A percentile compares a stretch with the other conserved stretches of the same genome.
phyloP scores from a whole-genome alignment of 2,329 filamentous ascomycete genomes.

The Claviceps paspali region DNA sequence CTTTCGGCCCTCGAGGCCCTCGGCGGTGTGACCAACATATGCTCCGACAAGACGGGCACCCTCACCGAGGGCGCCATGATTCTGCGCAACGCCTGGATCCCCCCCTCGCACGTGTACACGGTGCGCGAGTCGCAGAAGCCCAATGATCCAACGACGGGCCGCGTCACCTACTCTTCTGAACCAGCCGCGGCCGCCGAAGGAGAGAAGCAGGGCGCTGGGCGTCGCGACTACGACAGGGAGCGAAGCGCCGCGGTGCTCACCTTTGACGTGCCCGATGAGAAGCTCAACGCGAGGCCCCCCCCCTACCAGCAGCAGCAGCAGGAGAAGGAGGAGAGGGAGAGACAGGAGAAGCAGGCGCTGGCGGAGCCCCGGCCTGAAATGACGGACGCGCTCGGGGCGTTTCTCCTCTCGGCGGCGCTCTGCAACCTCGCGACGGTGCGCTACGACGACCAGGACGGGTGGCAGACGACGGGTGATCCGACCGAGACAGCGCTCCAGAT shows the following conservation, averaged over 20 bases:
- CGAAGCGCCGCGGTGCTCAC: conserved; percentile 44
- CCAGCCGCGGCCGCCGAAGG: conserved; percentile 20
- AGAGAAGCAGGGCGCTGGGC: no score
- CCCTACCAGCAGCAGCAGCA: no score
- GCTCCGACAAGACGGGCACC: conserved; percentile 60
- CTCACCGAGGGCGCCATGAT: conserved; percentile 57
- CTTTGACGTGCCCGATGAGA: conserved; percentile 47
- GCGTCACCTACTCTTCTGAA: conserved; percentile 31
- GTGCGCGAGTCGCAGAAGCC: conserved; percentile 47
- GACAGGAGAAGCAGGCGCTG: conserved; percentile 13
- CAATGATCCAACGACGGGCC: conserved; percentile 44
- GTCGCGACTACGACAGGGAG: conserved; percentile 44
- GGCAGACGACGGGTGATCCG: conserved; percentile 55
- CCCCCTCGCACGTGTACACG: conserved; percentile 38
- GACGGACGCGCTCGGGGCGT: conserved; percentile 33
- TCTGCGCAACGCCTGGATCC: conserved; percentile 50
- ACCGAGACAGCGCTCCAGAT: conserved; percentile 67
- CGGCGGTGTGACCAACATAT: conserved; percentile 57
- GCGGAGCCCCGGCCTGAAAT: conserved; percentile 26
- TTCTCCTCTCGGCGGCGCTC: conserved; percentile 41
- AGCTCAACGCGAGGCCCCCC: conserved; percentile 22
- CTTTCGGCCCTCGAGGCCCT: conserved; percentile 53
- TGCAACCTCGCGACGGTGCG: conserved; percentile 50
- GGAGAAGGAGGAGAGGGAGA: no score
- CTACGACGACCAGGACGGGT: conserved; percentile 36